Base-by-base conservation (phyloP, 192 early-diverging fungal species). In the Entrophospora sp. region DNA sequence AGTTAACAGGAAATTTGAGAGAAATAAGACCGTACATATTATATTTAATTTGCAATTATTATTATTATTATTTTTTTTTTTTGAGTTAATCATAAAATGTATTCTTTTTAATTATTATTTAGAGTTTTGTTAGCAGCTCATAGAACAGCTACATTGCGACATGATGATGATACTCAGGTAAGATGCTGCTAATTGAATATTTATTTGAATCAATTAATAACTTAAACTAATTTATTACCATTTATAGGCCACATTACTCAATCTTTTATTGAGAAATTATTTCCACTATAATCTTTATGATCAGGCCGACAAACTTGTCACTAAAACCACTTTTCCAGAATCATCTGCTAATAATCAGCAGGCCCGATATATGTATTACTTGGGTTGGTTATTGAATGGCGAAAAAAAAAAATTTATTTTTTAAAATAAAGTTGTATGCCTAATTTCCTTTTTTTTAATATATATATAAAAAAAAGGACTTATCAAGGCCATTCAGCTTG, bases 401-500 rank as follows among this genome's bases (percentile, higher is more conserved):
- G n/a, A n/a, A n/a, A n/a, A n/a, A n/a, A n/a, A n/a, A n/a, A 32
- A 9, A 34, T 34, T 31, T 4, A 14, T n/a, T n/a, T n/a, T n/a
- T n/a, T n/a, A n/a, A n/a, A n/a, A n/a, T n/a, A n/a, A n/a, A n/a
- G n/a, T n/a, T n/a, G n/a, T n/a, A n/a, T n/a, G n/a, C n/a, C n/a
- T n/a, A n/a, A n/a, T n/a, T n/a, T n/a, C n/a, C n/a, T n/a, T n/a
- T n/a, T n/a, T n/a, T n/a, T n/a, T n/a, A n/a, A n/a, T n/a, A n/a
- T n/a, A n/a, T n/a, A n/a, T n/a, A n/a, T n/a, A n/a, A n/a, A n/a
- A n/a, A n/a, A n/a, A 30, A 57, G 96, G 94, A 30, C 87, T 91
- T 46, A 97, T 96, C 72, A 91, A 92, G 77, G 96, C 95, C 16
- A 85, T 97, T 53, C 92, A 97, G 79, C 86, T 98, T 34, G 95